Evolutionary conservation across 345 rosid species (phyloP), one percentile per base, ranked within the genome.

Genomic region (Populus simonii): DNA sequence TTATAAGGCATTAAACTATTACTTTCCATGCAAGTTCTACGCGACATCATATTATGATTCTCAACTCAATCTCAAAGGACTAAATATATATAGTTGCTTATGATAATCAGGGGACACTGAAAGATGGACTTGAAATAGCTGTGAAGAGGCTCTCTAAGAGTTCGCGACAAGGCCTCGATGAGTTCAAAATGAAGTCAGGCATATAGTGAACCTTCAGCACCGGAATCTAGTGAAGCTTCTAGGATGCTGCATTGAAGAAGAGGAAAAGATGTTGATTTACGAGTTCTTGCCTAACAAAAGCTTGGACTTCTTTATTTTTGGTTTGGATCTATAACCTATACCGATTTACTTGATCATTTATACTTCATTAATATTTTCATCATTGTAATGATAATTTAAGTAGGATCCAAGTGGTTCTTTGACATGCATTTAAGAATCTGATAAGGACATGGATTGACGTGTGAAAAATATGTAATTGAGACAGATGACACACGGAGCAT

Each of bases 111-210:
- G 71, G 71, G 1, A 38, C 16, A 15, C 13, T 68, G 25, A 33
- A 38, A 33, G 47, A 68, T 20, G 71, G 71, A 7, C 71, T 20
- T 8, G 71, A 68, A 22, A 38, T 68, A 35, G 71, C 71, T 6
- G 71, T 68, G 71, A 68, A 68, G 47, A 68, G 71, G 71, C 47
- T 68, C 4, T 74, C 68, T 23, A 61, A 4, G 31, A 74, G 63
- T 62, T 62, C 67, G 0, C 15, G 49, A 23, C 71, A 68, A 68
- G 71, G 76, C 43, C 67, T n/a, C 6, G 66, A n/a, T 20, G 68
- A 74, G 68, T 62, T 74, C 33, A 74, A 18, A 47, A 23, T 9
- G 74, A 71, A 71, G 74, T 71, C 0, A 45, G 5, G 29, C 62
- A 45, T 4, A 25, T 71, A 31, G 55, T 36, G 17, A 71, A 71